These are phyloP conservation scores for Pezicula carpinea DNA, from an alignment of 2,329 filamentous ascomycete genomes.

Conservation along the genomic window DNA sequence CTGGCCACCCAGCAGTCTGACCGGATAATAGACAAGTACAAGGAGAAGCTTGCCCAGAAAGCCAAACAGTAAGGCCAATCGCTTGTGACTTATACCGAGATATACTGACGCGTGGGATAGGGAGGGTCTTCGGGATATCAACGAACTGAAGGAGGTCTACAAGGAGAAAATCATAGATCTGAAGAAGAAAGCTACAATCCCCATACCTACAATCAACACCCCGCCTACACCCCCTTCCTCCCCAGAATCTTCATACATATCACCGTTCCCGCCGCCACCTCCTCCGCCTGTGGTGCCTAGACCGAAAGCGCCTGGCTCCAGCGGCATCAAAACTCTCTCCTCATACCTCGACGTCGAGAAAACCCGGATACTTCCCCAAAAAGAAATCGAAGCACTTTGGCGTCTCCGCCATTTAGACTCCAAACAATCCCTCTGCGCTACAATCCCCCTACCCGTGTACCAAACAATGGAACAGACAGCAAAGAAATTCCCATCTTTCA, in stretches of 20 bases:
- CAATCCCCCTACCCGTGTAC: constrained; percentile 72
- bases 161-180: constrained; percentile 74
- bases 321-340: constrained; percentile 50
- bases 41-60: constrained; percentile 77
- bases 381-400: constrained; percentile 87
- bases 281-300: constrained; percentile 22
- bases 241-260: constrained; percentile 25
- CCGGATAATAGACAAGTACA: constrained; percentile 78
- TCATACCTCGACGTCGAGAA: constrained; percentile 79
- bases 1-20: constrained; percentile 71
- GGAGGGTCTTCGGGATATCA: constrained; percentile 64
- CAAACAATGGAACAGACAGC: constrained; percentile 66
- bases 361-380: constrained; percentile 62
- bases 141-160: constrained; percentile 77
- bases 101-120: constrained; percentile 18
- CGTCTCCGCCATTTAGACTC: constrained; percentile 76
- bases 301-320: constrained; percentile 18
- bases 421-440: constrained; percentile 74
- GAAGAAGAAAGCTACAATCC: constrained; percentile 60
- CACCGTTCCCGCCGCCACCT: constrained; percentile 29
- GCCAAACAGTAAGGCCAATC: constrained; percentile 53
- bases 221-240: constrained; percentile 27
- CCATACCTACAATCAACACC: constrained; percentile 33
- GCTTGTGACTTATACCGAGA: neutral
- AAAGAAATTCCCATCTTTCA: constrained; percentile 76